phyloP scores from a whole-genome alignment of 2,329 filamentous ascomycete genomes.

The Ceratocystis albifundus region DNA sequence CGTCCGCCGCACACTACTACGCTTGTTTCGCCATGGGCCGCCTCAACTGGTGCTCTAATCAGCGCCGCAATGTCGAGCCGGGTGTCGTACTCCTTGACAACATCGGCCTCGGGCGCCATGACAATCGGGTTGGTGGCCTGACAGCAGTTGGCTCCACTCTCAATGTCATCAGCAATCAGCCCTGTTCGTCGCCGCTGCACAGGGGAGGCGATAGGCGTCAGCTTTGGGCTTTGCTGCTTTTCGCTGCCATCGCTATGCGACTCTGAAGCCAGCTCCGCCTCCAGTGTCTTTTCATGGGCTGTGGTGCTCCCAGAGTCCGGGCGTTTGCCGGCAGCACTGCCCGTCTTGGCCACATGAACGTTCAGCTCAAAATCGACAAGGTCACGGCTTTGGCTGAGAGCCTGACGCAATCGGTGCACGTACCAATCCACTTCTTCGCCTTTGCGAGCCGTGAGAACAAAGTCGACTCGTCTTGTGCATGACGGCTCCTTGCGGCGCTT shows the following conservation, averaged over 20 bases:
- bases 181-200: conserved; percentile 5
- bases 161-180: conserved; percentile 15
- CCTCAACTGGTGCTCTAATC: conserved; percentile 44
- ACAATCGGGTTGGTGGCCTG: conserved; percentile 14
- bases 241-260: conserved; percentile 5
- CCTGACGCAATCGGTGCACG: conserved; percentile 37
- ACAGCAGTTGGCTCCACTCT: conserved; percentile 20
- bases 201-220: background rate
- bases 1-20: conserved; percentile 50
- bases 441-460: conserved; percentile 42
- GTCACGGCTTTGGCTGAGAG: conserved; percentile 35
- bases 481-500: conserved; percentile 28
- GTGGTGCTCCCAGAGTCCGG: background rate
- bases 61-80: conserved; percentile 43
- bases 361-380: conserved; percentile 36
- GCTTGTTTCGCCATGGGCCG: conserved; percentile 48
- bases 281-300: background rate
- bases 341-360: conserved; percentile 46
- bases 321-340: conserved; percentile 17
- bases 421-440: conserved; percentile 47
- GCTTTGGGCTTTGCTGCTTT: background rate
- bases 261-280: background rate
- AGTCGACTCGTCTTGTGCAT: conserved; percentile 43
- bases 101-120: conserved; percentile 25
- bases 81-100: conserved; percentile 35